Conservation (phyloP, 116 monocot species). For the Cymodocea nodosa region DNA sequence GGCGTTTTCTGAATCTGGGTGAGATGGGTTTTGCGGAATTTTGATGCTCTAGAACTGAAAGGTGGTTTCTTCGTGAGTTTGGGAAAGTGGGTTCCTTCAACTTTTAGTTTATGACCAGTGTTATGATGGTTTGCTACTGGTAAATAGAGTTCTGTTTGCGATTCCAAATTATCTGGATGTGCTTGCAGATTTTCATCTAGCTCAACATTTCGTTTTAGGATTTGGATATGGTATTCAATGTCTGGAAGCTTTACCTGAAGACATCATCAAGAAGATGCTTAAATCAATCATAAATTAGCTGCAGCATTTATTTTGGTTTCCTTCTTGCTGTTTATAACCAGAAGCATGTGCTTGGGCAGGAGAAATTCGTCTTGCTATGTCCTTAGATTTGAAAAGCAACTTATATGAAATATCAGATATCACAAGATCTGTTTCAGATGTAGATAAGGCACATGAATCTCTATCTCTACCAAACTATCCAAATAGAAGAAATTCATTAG, state of each 20-base stretch:
- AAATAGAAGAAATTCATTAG: conserved; percentile 16
- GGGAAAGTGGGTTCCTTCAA: not conserved
- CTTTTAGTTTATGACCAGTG: not conserved
- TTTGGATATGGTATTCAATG: too few species aligned
- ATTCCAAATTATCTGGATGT: too few species aligned
- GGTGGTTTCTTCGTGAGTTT: not conserved
- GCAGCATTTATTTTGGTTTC: not conserved
- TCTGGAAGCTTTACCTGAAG: too few species aligned
- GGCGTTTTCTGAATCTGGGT: too few species aligned
- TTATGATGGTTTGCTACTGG: not conserved
- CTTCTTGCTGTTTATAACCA: too few species aligned
- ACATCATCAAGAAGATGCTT: too few species aligned
- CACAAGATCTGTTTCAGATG: conserved; percentile 19
- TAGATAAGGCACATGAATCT: conserved; percentile 42
- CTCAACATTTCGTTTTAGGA: too few species aligned
- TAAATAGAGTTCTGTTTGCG: too few species aligned
- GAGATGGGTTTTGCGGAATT: not conserved
- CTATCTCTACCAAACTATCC: conserved; percentile 17
- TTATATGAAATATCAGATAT: conserved; percentile 18
- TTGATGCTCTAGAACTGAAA: not conserved
- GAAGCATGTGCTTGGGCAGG: conserved; percentile 33
- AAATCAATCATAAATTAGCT: not conserved
- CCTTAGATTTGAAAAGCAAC: conserved; percentile 35
- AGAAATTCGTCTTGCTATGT: conserved; percentile 63
- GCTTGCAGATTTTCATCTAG: too few species aligned